phyloP scores from a whole-genome alignment of 768 basidiomycete genomes.

The Sistotremastrum niveocremeum region DNA sequence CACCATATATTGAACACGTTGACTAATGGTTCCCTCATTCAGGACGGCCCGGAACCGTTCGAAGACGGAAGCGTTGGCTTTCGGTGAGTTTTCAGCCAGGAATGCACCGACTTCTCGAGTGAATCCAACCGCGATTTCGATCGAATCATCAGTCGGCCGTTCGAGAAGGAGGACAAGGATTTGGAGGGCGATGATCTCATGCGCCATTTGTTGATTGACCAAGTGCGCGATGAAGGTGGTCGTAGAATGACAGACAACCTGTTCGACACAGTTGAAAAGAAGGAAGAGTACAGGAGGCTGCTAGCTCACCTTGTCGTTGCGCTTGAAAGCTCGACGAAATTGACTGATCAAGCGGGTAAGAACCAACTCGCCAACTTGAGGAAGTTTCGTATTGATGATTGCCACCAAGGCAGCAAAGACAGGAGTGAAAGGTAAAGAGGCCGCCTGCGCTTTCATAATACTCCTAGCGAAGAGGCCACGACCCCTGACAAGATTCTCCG shows the following conservation, averaged over 20 bases:
- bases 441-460: constrained; percentile 95
- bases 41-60: constrained; percentile 95
- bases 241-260: constrained; percentile 90
- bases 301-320: constrained; percentile 81
- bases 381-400: constrained; percentile 94
- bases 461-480: constrained; percentile 86
- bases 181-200: constrained; percentile 89
- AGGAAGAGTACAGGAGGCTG: not conserved
- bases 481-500: constrained; percentile 89
- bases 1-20: constrained; percentile 98
- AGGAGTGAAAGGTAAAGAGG: constrained; percentile 95
- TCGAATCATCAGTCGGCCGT: constrained; percentile 91
- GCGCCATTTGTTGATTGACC: constrained; percentile 79
- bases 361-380: constrained; percentile 89
- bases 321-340: constrained; percentile 87
- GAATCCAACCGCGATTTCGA: constrained; percentile 96
- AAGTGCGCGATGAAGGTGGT: constrained; percentile 65
- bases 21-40: constrained; percentile 89
- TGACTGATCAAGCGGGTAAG: constrained; percentile 85
- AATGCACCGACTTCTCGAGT: constrained; percentile 96
- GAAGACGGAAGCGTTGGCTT: constrained; percentile 87
- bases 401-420: constrained; percentile 91
- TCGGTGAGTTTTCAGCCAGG: constrained; percentile 84
- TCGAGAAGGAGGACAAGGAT: constrained; percentile 93
- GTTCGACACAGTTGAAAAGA: not conserved